Evolutionary conservation across 1,284 basidiomycete genomes (phyloP).

Genomic region (Mycena citricolor): DNA sequence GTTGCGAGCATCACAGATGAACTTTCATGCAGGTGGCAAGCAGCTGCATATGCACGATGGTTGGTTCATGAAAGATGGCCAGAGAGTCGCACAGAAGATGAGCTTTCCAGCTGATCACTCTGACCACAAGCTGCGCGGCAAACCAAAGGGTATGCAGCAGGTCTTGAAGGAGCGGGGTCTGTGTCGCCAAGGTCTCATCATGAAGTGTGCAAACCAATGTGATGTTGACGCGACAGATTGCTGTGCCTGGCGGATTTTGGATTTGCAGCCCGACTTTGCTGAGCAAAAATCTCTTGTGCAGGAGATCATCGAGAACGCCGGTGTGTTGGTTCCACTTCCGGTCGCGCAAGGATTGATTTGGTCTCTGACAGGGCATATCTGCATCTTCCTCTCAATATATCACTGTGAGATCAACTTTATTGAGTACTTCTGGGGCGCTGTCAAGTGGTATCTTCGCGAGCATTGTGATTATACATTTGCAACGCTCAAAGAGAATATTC

Average conservation of each 20-base stretch:
- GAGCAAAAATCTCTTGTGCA: constrained; percentile 27
- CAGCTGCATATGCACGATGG: constrained; percentile 7
- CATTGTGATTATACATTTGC: constrained; percentile 31
- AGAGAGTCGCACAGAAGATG: constrained; percentile 14
- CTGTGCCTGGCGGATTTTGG: constrained; percentile 23
- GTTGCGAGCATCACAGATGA: constrained; percentile 25
- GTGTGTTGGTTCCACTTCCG: constrained; percentile 13
- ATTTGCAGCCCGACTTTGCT: constrained; percentile 26
- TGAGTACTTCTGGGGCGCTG: constrained; percentile 29
- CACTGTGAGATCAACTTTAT: constrained; percentile 39
- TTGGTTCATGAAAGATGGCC: constrained; percentile 5
- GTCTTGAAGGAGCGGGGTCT: constrained; percentile 23
- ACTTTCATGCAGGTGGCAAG: constrained; percentile 27
- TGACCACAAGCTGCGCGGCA: constrained; percentile 4
- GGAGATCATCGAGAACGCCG: constrained; percentile 26
- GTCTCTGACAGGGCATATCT: constrained; percentile 27
- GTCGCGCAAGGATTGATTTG: constrained; percentile 33
- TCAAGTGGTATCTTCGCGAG: constrained; percentile 27
- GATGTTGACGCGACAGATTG: constrained; percentile 17
- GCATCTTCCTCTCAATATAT: constrained; percentile 34
- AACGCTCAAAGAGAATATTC: constrained; percentile 27
- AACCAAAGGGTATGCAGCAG: constrained; percentile 25
- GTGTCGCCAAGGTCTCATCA: constrained; percentile 2
- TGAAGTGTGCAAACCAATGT: constrained; percentile 20
- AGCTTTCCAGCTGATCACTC: constrained; percentile 4